Percentiles rank a stretch among this genome's conserved stretches.
phyloP scores from a whole-genome alignment of 192 early-diverging fungal species.

The Mycoemilia scoparia region DNA sequence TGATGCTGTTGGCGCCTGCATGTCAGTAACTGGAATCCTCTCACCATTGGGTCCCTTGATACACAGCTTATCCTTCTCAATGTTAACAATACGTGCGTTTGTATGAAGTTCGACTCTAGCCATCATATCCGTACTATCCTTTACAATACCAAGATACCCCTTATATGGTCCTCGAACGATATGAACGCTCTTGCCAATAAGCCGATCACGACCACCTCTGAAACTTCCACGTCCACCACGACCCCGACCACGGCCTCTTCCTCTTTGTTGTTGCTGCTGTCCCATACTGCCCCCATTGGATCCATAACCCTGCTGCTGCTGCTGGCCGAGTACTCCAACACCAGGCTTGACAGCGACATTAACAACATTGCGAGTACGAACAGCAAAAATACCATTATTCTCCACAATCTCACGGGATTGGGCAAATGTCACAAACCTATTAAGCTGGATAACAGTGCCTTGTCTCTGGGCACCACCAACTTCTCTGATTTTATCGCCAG shows the following conservation, averaged over 20 bases:
- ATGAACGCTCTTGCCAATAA: constrained; percentile 60
- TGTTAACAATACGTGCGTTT: constrained; percentile 58
- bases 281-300: neutral
- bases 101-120: constrained; percentile 90
- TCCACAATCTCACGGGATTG: constrained; percentile 52
- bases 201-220: constrained; percentile 26
- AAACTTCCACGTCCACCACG: constrained; percentile 26
- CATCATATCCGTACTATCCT: constrained; percentile 49
- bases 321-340: constrained; percentile 1
- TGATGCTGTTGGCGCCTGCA: neutral
- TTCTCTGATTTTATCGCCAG: constrained; percentile 61
- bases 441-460: constrained; percentile 68
- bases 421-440: constrained; percentile 63
- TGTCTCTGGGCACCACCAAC: constrained; percentile 39
- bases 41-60: constrained; percentile 39
- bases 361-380: constrained; percentile 41
- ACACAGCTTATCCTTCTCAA: constrained; percentile 57
- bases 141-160: constrained; percentile 93
- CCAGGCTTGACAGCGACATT: constrained; percentile 27
- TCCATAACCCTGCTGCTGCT: constrained; percentile 4
- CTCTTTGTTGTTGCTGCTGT: too few species aligned
- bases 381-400: constrained; percentile 60
- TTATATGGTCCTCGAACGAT: constrained; percentile 81
- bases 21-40: constrained; percentile 27
- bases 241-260: constrained; percentile 14